Evolutionary conservation across 2,329 filamentous ascomycete genomes (phyloP).

Genomic region (Verticillium tricorpus): DNA sequence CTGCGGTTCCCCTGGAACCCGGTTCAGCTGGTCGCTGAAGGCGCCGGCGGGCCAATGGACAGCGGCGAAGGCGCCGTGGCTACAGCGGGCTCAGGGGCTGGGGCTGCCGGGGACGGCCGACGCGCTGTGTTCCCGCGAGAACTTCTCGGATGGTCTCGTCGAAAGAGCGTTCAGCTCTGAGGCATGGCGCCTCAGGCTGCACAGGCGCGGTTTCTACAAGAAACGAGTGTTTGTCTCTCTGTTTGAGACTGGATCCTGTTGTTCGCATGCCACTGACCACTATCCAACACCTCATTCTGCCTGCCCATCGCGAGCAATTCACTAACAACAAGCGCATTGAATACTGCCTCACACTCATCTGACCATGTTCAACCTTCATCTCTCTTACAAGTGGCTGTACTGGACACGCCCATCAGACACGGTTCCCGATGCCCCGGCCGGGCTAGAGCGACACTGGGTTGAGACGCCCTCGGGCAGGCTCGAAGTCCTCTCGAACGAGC

Average conservation of each 20-base stretch:
- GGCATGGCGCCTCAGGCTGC: neutral
- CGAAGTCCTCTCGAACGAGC: conserved; percentile 42
- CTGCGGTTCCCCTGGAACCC: neutral
- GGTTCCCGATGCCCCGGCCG: conserved; percentile 27
- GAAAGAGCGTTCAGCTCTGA: neutral
- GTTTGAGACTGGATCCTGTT: neutral
- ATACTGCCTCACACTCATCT: neutral
- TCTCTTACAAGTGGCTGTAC: conserved; percentile 26
- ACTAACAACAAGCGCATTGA: neutral
- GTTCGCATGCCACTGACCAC: neutral
- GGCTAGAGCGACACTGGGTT: conserved; percentile 39
- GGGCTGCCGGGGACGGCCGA: neutral
- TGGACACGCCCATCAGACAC: conserved; percentile 21
- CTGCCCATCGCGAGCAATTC: neutral
- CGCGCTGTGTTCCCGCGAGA: conserved; percentile 2
- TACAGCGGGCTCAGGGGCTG: conserved; percentile 1
- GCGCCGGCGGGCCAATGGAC: conserved; percentile 5
- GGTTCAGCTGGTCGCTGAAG: neutral
- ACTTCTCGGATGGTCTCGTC: conserved; percentile 4
- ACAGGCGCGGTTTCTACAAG: neutral
- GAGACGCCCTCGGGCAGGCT: conserved; percentile 37
- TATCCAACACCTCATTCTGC: neutral
- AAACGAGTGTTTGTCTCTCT: neutral
- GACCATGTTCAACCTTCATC: conserved; percentile 19
- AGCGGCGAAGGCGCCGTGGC: neutral